Evolutionary conservation across 768 basidiomycete genomes (phyloP), one percentile per base, ranked within the genome.

Genomic region (Sarcodon aspratus): DNA sequence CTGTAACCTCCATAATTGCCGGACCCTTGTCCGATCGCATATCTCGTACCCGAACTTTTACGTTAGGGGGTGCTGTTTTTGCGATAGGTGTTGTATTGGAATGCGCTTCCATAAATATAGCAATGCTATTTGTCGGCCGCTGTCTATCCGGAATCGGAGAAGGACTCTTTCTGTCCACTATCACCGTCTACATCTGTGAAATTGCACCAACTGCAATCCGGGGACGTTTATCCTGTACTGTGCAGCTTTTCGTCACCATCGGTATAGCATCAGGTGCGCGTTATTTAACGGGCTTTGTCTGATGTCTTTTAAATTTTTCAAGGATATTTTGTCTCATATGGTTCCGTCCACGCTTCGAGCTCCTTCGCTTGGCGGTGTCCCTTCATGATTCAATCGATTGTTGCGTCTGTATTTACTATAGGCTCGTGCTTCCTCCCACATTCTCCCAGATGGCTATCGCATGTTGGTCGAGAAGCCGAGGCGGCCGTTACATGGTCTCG

Each of bases 131-230:
- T 31, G 58, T 69, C 21, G 75, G 70, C 1, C 62, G 75, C 9
- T 66, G 71, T 15, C 57, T 76, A 43, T 68, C 72, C 1, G 75
- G 74, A 0, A 52, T 69, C 1, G 71, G 70, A n/a, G 67, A 74
- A 53, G 73, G 73, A 11, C 57, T 74, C 10, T 71, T 70, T 53
- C 61, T 72, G 38, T 69, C 68, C 1, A 64, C 69, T 7, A 62
- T 67, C 46, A 71, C 69, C 1, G 64, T 66, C 33, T 69, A 69
- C 47, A 57, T 63, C 1, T 63, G 65, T 48, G 71, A 74, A 53
- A 69, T 71, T 17, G 64, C 71, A n/a, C 71, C 72, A 1, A 57
- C 64, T 8, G 56, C 61, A 34, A 62, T 70, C 10, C 66, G 73
- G 32, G 71, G 72, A 1, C 63, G 66, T 7, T 62, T 70, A 11